Percentiles rank a stretch among this genome's conserved stretches.
Conservation (phyloP, 208 protist species). For the Leishmania tarentolae region DNA sequence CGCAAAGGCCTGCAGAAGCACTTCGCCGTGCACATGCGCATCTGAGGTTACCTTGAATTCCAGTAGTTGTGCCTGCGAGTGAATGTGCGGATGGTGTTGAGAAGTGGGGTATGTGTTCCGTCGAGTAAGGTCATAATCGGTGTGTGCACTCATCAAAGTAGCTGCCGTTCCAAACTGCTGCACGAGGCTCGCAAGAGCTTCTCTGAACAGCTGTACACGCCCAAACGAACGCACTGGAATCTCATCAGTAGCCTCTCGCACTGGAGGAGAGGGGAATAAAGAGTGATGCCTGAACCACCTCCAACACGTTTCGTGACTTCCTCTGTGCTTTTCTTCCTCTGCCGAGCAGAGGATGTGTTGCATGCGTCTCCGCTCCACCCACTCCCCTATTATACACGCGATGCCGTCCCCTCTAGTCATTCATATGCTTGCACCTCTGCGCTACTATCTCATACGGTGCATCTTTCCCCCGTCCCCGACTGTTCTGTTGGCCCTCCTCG, state of each 20-base stretch:
- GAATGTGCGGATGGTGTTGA: neutral
- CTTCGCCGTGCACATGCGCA: slow-evolving; percentile 78
- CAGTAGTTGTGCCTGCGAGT: neutral
- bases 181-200: neutral
- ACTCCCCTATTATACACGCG: neutral
- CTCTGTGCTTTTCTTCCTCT: neutral
- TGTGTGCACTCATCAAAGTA: neutral
- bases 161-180: neutral
- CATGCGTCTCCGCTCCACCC: neutral
- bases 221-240: neutral
- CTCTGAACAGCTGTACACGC: neutral
- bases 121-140: neutral
- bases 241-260: neutral
- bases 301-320: neutral
- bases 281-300: neutral
- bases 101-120: neutral
- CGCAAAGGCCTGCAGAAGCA: slow-evolving; percentile 85
- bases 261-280: neutral
- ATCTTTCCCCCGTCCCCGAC: neutral
- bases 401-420: neutral
- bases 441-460: neutral
- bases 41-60: slow-evolving; percentile 18
- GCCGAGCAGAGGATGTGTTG: neutral
- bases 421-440: neutral
- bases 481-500: neutral